These are phyloP conservation scores for Tulasnella sp. DNA, from an alignment of 768 basidiomycete genomes.

Conservation along the genomic window DNA sequence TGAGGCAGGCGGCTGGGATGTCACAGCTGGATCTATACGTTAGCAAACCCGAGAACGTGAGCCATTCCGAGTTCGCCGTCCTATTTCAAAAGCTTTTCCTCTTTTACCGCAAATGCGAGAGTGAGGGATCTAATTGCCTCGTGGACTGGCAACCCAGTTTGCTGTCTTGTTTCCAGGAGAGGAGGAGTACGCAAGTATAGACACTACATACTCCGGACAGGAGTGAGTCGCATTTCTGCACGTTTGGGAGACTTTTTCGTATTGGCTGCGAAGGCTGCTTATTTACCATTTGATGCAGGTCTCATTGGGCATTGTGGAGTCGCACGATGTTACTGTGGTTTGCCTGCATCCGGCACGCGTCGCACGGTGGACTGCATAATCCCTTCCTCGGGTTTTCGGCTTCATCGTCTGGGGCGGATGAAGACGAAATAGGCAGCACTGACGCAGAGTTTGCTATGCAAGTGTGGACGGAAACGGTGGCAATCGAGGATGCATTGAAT, in stretches of 20 bases:
- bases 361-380: not conserved
- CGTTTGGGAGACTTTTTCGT: not conserved
- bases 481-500: constrained; percentile 13
- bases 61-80: not conserved
- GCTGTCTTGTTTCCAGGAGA: constrained; percentile 17
- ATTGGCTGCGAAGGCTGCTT: not conserved
- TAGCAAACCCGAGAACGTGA: constrained; percentile 16
- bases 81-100: too few relatives aligned
- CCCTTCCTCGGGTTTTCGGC: not conserved
- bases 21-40: constrained; percentile 11
- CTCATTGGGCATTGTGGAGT: constrained; percentile 8
- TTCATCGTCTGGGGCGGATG: not conserved
- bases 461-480: constrained; percentile 16
- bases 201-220: constrained; percentile 2
- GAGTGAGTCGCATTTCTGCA: constrained; percentile 8
- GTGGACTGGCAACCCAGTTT: not conserved
- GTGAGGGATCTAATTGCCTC: not conserved
- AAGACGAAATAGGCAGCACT: not conserved
- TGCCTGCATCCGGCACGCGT: not conserved
- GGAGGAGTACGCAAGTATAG: not conserved
- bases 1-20: constrained; percentile 3
- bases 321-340: constrained; percentile 8
- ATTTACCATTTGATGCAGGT: not conserved
- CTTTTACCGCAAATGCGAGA: too few relatives aligned
- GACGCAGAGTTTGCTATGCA: constrained; percentile 11